phyloP scores from a whole-genome alignment of 2,329 filamentous ascomycete species.

The Apiospora pterosperma region DNA sequence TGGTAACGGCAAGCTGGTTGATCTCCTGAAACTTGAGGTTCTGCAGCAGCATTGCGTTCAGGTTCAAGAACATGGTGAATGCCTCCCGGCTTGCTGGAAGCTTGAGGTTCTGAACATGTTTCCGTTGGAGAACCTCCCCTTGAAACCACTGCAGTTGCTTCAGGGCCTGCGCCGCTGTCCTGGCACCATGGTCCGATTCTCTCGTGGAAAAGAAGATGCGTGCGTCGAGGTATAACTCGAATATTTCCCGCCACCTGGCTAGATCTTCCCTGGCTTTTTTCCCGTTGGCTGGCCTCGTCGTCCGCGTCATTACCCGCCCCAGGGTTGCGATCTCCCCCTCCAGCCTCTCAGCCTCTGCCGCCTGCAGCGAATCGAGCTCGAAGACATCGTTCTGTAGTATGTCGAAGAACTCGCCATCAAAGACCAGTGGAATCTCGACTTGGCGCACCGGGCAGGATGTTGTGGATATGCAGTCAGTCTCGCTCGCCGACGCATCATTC shows the following conservation, averaged over 20 bases:
- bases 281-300: constrained; percentile 61
- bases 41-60: constrained; percentile 75
- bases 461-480: not conserved
- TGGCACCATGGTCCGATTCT: constrained; percentile 66
- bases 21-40: constrained; percentile 82
- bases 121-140: constrained; percentile 57
- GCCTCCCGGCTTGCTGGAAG: constrained; percentile 62
- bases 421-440: constrained; percentile 73
- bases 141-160: constrained; percentile 71
- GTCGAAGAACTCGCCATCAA: constrained; percentile 77
- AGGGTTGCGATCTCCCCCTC: constrained; percentile 60
- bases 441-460: constrained; percentile 21
- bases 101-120: constrained; percentile 61
- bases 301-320: constrained; percentile 59
- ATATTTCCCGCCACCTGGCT: constrained; percentile 74
- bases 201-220: constrained; percentile 79
- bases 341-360: constrained; percentile 61
- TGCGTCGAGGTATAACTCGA: constrained; percentile 76
- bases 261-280: constrained; percentile 62
- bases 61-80: constrained; percentile 63
- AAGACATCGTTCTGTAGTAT: constrained; percentile 70
- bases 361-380: constrained; percentile 65
- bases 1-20: constrained; percentile 71
- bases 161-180: constrained; percentile 63
- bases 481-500: not conserved